These are phyloP conservation scores for Cyberlindnera euphorbiiphila DNA, from an alignment of 805 yeast genomes.

Conservation along the genomic window DNA sequence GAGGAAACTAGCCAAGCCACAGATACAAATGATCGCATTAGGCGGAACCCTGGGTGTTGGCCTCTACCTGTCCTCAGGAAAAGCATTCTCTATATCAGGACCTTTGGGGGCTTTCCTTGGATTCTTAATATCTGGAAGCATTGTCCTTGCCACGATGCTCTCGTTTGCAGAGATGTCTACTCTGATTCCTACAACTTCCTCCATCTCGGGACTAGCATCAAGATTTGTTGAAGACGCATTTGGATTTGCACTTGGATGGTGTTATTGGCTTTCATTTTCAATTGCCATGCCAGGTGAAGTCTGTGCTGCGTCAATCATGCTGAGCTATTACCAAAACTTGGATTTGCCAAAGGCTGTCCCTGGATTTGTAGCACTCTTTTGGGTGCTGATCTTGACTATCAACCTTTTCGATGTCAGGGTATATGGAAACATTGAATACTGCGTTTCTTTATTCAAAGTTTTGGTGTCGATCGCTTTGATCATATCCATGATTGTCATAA, in stretches of 20 bases:
- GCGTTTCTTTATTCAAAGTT: conserved; percentile 56
- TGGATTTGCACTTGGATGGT: conserved; percentile 70
- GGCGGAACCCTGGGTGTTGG: conserved; percentile 84
- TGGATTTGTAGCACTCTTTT: conserved; percentile 63
- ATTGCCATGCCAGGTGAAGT: conserved; percentile 76
- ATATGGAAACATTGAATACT: conserved; percentile 72
- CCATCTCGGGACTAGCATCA: conserved; percentile 70
- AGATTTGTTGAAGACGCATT: conserved; percentile 75
- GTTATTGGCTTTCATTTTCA: conserved; percentile 70
- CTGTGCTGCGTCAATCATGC: conserved; percentile 74
- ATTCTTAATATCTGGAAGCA: conserved; percentile 56
- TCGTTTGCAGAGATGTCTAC: conserved; percentile 83
- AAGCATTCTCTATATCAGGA: conserved; percentile 70
- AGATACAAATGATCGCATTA: conserved; percentile 72
- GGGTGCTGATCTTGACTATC: conserved; percentile 41
- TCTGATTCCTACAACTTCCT: conserved; percentile 72
- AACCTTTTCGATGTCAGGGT: conserved; percentile 67
- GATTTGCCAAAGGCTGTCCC: conserved; percentile 46
- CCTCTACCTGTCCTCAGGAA: conserved; percentile 62
- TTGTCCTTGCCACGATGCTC: conserved; percentile 65
- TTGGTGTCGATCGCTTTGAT: conserved; percentile 49
- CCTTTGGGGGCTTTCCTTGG: conserved; percentile 75
- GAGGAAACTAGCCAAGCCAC: conserved; percentile 59
- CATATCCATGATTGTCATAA: conserved; percentile 60
- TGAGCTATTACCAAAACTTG: conserved; percentile 59